Conservation (phyloP, 441 rosid genomes). For the Omphalea diandra region DNA sequence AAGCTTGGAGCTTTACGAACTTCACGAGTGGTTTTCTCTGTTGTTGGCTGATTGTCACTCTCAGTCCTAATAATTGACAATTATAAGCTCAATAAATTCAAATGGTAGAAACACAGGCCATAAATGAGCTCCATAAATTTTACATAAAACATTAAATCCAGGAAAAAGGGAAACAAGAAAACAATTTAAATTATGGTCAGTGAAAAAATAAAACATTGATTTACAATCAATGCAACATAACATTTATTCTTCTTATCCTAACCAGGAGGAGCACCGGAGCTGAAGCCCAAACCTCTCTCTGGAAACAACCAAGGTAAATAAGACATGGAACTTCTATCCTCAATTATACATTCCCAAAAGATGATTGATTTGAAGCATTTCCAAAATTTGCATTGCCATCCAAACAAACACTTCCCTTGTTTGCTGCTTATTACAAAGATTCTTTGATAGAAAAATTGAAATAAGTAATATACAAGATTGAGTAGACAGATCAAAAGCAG, state of each 20-base stretch:
- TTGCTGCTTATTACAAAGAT: neutral
- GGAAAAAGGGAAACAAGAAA: neutral
- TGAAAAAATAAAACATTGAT: neutral
- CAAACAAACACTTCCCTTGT: neutral
- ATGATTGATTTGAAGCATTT: neutral
- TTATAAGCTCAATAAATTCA: constrained; percentile 18
- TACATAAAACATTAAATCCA: neutral
- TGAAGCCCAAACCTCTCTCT: no score
- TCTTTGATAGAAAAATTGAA: neutral
- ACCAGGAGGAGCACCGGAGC: no score
- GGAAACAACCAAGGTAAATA: neutral
- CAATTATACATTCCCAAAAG: neutral
- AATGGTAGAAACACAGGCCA: neutral
- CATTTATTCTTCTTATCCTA: no score
- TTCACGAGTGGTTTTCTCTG: constrained; percentile 47
- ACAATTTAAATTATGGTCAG: neutral
- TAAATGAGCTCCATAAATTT: neutral
- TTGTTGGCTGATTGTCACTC: constrained; percentile 47
- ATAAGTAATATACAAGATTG: neutral
- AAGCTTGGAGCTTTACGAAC: constrained; percentile 80
- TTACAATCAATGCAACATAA: no score
- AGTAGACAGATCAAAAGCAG: neutral
- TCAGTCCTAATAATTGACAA: constrained; percentile 52
- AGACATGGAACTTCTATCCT: neutral
- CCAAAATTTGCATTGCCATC: constrained; percentile 7